Conservation (phyloP, 2,329 filamentous ascomycete species). For the Setomelanomma holmii region DNA sequence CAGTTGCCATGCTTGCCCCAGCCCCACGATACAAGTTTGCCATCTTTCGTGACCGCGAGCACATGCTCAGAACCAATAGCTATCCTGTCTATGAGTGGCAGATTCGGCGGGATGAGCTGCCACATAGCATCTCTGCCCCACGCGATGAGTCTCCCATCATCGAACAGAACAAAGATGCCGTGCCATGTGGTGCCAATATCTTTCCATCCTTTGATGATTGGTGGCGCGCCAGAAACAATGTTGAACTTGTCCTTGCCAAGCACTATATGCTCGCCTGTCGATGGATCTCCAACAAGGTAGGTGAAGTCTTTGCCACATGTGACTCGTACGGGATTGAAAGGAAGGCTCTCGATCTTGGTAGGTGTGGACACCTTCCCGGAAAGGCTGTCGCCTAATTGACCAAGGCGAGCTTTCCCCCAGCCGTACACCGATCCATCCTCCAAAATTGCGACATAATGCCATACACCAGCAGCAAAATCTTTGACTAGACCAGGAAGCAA, state of each 20-base stretch:
- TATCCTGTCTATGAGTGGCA: slow-evolving; percentile 69
- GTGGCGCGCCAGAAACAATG: slow-evolving; percentile 65
- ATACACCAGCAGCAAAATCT: slow-evolving; percentile 75
- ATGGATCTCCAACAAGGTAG: slow-evolving; percentile 66
- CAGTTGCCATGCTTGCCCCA: slow-evolving; percentile 99
- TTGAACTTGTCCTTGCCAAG: slow-evolving; percentile 80
- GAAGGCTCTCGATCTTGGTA: slow-evolving; percentile 46
- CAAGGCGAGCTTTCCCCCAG: slow-evolving; percentile 88
- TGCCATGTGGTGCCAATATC: slow-evolving; percentile 83
- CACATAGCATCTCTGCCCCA: slow-evolving; percentile 91
- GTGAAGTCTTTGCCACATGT: slow-evolving; percentile 89
- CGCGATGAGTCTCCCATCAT: slow-evolving; percentile 66
- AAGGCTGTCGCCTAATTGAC: slow-evolving; percentile 71
- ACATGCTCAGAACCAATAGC: slow-evolving; percentile 89
- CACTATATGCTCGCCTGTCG: slow-evolving; percentile 67
- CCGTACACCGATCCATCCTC: slow-evolving; percentile 80
- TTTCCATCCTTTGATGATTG: slow-evolving; percentile 64
- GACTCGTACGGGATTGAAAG: slow-evolving; percentile 70
- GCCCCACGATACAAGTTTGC: slow-evolving; percentile 82
- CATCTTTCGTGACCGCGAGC: slow-evolving; percentile 71
- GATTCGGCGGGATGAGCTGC: slow-evolving; percentile 70
- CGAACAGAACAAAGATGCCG: slow-evolving; percentile 73
- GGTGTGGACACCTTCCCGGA: slow-evolving; percentile 48
- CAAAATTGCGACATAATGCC: slow-evolving; percentile 77
- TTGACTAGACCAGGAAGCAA: slow-evolving; percentile 51